phyloP scores from a whole-genome alignment of 257 asterid genomes.

The Rubia yunnanensis region DNA sequence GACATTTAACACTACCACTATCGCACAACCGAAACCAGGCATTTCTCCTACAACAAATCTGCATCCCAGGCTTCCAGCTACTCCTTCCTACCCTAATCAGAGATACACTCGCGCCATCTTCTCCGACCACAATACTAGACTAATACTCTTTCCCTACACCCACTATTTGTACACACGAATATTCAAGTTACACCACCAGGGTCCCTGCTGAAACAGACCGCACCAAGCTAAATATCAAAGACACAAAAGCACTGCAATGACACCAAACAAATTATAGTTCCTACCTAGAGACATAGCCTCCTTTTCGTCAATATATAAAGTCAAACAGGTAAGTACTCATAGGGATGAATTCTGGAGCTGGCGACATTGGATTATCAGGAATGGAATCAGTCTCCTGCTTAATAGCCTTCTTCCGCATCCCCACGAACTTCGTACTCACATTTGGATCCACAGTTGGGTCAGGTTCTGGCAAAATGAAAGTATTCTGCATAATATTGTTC shows the following conservation, averaged over 20 bases:
- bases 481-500: too few species aligned
- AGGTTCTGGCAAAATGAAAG: conserved; percentile 26
- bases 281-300: conserved; percentile 19
- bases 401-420: conserved; percentile 20
- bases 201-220: background rate
- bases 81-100: conserved; percentile 1
- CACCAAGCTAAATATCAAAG: background rate
- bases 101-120: background rate
- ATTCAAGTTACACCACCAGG: conserved; percentile 3
- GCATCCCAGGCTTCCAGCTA: conserved; percentile 15
- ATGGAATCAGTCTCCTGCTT: conserved; percentile 5
- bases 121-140: conserved; percentile 1
- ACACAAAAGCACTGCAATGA: conserved; percentile 7
- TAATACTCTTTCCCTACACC: conserved; percentile 3
- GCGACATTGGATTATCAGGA: conserved; percentile 27
- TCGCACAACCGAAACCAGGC: conserved; percentile 10
- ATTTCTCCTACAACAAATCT: background rate
- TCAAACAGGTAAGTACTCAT: conserved; percentile 38
- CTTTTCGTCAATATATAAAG: conserved; percentile 29
- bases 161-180: conserved; percentile 11
- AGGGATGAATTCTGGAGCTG: conserved; percentile 37
- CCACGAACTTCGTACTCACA: conserved; percentile 19
- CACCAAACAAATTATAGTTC: conserved; percentile 11
- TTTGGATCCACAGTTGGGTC: conserved; percentile 29
- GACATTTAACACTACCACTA: background rate